Evolutionary conservation across 2,329 filamentous ascomycete genomes (phyloP).

Genomic region (Nothophaeocryptopus gaeumannii): DNA sequence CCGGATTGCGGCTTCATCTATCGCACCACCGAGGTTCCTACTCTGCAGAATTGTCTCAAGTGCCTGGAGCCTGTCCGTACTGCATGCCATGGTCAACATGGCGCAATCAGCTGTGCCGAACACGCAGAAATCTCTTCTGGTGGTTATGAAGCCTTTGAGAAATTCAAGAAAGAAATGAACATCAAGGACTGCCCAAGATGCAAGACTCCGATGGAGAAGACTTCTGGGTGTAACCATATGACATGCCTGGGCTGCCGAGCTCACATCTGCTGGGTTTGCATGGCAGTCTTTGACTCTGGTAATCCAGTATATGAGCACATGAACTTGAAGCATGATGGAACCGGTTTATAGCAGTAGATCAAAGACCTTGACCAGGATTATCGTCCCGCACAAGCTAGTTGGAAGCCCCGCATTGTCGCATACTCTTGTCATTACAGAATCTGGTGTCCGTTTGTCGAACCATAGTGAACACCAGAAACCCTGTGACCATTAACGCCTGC

Average conservation of each 20-base stretch:
- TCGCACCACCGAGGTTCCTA: not conserved
- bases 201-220: not conserved
- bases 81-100: not conserved
- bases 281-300: not conserved
- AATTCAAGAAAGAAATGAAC: not conserved
- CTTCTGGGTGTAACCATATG: not conserved
- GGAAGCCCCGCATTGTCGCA: too few species aligned
- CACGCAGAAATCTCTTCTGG: not conserved
- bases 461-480: too few species aligned
- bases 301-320: not conserved
- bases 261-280: conserved; percentile 2
- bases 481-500: too few species aligned
- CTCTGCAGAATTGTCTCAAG: not conserved
- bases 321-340: too few species aligned
- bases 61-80: not conserved
- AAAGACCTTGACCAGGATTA: too few species aligned
- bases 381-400: too few species aligned
- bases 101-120: conserved; percentile 1
- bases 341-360: conserved; percentile 1
- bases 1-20: conserved; percentile 5
- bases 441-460: too few species aligned
- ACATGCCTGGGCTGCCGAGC: not conserved
- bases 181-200: conserved; percentile 3
- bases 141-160: not conserved
- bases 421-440: too few species aligned